These are phyloP conservation scores for Rubia yunnanensis DNA, from an alignment of 257 asterid species.

Conservation along the genomic window DNA sequence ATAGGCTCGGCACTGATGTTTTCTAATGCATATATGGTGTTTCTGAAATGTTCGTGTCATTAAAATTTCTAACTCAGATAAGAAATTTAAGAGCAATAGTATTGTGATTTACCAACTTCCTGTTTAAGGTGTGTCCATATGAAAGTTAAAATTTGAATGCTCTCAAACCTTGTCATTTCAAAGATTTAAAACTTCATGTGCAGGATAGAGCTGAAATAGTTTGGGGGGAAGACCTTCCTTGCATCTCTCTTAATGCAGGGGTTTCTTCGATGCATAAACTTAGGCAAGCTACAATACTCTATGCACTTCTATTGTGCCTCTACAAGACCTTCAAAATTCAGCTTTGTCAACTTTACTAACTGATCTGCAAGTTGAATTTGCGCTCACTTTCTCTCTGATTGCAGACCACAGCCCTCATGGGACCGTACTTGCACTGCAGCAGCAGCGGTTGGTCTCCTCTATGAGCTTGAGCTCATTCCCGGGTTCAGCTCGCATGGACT, in stretches of 20 bases:
- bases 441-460: constrained; percentile 49
- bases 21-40: not conserved
- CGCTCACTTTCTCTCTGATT: constrained; percentile 9
- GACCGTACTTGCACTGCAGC: not conserved
- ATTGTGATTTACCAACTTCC: constrained; percentile 6
- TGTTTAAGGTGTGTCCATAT: not conserved
- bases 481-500: not conserved
- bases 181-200: constrained; percentile 7
- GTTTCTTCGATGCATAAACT: constrained; percentile 86
- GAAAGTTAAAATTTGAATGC: not conserved
- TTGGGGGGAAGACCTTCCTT: constrained; percentile 70
- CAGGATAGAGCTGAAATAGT: constrained; percentile 55
- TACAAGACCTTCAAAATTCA: not conserved
- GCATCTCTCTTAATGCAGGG: constrained; percentile 69
- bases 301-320: not conserved
- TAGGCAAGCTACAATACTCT: constrained; percentile 27
- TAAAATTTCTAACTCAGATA: constrained; percentile 16
- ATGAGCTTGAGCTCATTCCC: constrained; percentile 56
- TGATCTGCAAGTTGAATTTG: not conserved
- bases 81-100: not conserved
- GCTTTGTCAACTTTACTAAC: not conserved
- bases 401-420: constrained; percentile 14
- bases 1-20: not conserved
- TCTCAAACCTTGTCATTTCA: not conserved
- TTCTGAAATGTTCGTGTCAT: not conserved